Percentiles rank a stretch among this genome's conserved stretches.
These are phyloP conservation scores for Aphanomyces stellatus DNA, from an alignment of 352 stramenopile species.

Conservation along the genomic window DNA sequence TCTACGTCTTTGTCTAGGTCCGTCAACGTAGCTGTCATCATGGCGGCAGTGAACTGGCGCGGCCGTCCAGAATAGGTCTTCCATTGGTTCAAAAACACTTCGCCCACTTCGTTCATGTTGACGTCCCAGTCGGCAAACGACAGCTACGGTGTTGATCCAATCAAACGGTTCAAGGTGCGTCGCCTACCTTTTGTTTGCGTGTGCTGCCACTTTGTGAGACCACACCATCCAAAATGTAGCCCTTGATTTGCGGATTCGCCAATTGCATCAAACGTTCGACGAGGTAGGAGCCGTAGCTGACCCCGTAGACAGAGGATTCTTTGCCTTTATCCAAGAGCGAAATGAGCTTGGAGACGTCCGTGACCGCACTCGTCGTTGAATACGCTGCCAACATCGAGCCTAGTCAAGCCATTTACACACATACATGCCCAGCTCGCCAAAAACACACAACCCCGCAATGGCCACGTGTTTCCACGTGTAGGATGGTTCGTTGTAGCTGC, in stretches of 20 bases:
- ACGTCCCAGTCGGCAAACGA: constrained; percentile 13
- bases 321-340: constrained; percentile 6
- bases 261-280: constrained; percentile 40
- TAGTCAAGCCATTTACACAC: too few relatives aligned
- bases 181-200: constrained; percentile 26
- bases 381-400: too few relatives aligned
- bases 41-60: background rate
- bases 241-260: constrained; percentile 27
- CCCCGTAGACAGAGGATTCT: constrained; percentile 44
- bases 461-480: too few relatives aligned
- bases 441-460: too few relatives aligned
- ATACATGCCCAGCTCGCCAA: too few relatives aligned
- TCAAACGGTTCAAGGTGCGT: constrained; percentile 19
- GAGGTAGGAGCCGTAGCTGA: constrained; percentile 70
- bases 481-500: too few relatives aligned
- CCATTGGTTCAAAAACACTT: constrained; percentile 6
- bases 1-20: constrained; percentile 19
- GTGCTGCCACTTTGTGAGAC: constrained; percentile 25
- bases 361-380: constrained; percentile 38
- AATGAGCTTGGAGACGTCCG: constrained; percentile 28
- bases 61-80: background rate
- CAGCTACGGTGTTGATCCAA: constrained; percentile 1
- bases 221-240: constrained; percentile 47
- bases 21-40: constrained; percentile 20
- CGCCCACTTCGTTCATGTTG: constrained; percentile 11